Base-by-base conservation (phyloP, 306 rosid species). In the Begonia peltatifolia region DNA sequence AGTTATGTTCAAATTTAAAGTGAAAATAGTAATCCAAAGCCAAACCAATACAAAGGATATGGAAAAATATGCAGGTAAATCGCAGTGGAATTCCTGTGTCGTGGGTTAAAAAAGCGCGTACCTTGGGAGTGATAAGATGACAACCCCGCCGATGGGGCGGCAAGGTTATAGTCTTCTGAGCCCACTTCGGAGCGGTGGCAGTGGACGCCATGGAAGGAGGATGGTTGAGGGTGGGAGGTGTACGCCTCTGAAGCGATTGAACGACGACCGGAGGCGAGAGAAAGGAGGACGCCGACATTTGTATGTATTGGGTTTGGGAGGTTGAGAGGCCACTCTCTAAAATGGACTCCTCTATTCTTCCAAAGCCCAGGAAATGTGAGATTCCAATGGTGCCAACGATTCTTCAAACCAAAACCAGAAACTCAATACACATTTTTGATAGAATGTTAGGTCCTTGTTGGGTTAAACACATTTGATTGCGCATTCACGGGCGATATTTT, bases 81-180 rank as follows among this genome's bases (percentile, higher is more conserved):
- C 12, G n/a, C 44, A 38, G 14, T 46, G 9, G 47, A 14, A 38
- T 35, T 30, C 8, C 1, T 20, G 3, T 12, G 46, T 42, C 46
- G 2, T 6, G 46, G 46, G 46, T 42, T 42, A 42, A 42, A 46
- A 11, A 12, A 7, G 13, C 14, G 11, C 48, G 48, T 44, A 77
- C 95, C 95, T 82, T 74, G 12, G 95, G 77, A 46, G 97, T 88
- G 66, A 88, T 72, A 67, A 88, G 95, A 65, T 88, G 97, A 51
- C 95, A 88, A 22, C 97, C 97, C 17, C 95, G 87, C 43, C 62
- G 65, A 43, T 66, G 81, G 8, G 93, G 93, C 41, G 95, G 86
- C 1, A 88, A 62, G 43, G 74, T 64, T 13, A 88, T 51, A 65
- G 95, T 88, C 67, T 82, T 88, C 75, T 88, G 97, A 60, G 95